A percentile compares a stretch with the other conserved stretches of the same genome.
Conservation (phyloP, 139 green algal species). For the Penium margaritaceum region DNA sequence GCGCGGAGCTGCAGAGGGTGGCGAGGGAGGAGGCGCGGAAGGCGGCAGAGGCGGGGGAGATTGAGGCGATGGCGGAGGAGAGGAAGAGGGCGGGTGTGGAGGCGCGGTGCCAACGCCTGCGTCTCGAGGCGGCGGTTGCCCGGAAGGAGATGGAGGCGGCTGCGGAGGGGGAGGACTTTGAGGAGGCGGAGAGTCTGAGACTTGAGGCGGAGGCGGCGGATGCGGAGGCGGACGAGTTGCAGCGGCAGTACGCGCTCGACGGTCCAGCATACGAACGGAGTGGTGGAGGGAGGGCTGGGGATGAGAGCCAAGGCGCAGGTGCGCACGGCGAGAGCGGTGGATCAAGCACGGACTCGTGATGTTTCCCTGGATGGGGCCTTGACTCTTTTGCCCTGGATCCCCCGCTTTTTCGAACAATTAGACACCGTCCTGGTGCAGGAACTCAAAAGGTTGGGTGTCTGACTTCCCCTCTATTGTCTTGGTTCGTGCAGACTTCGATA, state of each 20-base stretch:
- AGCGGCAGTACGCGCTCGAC: not conserved
- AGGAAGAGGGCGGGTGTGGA: not conserved
- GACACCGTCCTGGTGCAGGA: too few relatives aligned
- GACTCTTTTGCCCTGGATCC: too few relatives aligned
- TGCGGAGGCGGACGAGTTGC: not conserved
- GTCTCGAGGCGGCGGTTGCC: slow-evolving; percentile 10
- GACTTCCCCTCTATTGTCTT: too few relatives aligned
- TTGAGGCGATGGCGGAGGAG: slow-evolving; percentile 12
- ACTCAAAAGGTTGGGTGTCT: too few relatives aligned
- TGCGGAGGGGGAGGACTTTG: slow-evolving; percentile 33
- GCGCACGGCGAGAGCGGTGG: too few relatives aligned
- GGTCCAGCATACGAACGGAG: not conserved
- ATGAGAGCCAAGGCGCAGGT: too few relatives aligned
- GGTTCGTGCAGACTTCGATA: too few relatives aligned
- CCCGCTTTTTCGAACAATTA: too few relatives aligned
- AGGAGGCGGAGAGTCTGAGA: slow-evolving; percentile 23
- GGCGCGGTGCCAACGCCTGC: slow-evolving; percentile 14
- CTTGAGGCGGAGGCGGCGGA: not conserved
- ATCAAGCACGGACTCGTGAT: too few relatives aligned
- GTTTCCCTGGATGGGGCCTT: too few relatives aligned
- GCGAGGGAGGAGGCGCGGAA: slow-evolving; percentile 8
- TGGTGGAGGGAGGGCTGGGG: not conserved
- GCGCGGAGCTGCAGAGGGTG: not conserved
- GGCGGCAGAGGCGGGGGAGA: not conserved
- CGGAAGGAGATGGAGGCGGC: slow-evolving; percentile 21